phyloP scores from a whole-genome alignment of 2,329 filamentous ascomycete genomes.

The Botrytis aclada region DNA sequence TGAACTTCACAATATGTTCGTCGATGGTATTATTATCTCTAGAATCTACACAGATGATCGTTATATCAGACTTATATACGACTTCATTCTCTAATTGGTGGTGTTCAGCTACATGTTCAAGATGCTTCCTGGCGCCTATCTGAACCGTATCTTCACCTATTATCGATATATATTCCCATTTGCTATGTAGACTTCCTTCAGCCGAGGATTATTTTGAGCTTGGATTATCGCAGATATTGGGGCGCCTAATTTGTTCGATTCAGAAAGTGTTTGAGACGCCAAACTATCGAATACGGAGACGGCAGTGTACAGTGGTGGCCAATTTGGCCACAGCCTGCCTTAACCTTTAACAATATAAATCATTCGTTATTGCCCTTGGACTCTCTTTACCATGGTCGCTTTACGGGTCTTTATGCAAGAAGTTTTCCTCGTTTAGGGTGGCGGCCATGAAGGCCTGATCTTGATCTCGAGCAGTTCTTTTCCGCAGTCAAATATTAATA shows the following conservation, averaged over 20 bases:
- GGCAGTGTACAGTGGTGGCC: background rate
- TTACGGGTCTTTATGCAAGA: background rate
- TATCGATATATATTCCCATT: background rate
- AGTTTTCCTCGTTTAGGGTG: background rate
- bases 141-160: background rate
- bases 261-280: background rate
- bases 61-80: background rate
- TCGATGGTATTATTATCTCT: background rate
- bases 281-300: background rate
- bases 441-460: background rate
- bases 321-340: background rate
- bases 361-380: constrained; percentile 1
- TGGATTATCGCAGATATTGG: background rate
- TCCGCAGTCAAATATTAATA: constrained; percentile 3
- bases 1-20: background rate
- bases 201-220: background rate
- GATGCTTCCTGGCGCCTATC: background rate
- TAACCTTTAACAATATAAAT: background rate
- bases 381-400: background rate
- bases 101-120: background rate
- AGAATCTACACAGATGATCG: too few relatives aligned
- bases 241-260: background rate
- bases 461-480: background rate
- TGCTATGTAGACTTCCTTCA: background rate
- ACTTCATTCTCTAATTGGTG: too few relatives aligned